These are phyloP conservation scores for Peronospora farinosa DNA, from an alignment of 352 stramenopile genomes.

Conservation along the genomic window DNA sequence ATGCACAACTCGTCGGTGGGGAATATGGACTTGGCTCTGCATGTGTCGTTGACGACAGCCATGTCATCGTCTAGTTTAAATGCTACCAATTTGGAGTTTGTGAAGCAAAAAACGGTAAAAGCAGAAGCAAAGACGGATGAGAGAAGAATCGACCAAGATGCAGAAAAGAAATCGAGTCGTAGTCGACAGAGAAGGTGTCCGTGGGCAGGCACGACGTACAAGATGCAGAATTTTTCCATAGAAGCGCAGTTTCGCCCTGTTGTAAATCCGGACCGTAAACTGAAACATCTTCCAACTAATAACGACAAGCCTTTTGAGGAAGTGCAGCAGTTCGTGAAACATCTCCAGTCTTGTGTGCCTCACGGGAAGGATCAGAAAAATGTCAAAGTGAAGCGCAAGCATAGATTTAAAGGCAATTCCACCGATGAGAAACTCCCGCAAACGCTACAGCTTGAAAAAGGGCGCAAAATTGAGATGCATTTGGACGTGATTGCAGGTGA, in stretches of 20 bases:
- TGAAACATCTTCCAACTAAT: conserved; percentile 31
- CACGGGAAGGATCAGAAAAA: conserved; percentile 28
- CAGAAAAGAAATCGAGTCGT: conserved; percentile 24
- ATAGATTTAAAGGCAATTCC: conserved; percentile 6
- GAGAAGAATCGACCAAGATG: conserved; percentile 20
- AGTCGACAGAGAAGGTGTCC: conserved; percentile 37
- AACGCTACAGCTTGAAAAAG: conserved; percentile 43
- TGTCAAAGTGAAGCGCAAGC: conserved; percentile 9
- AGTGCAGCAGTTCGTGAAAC: conserved; percentile 53
- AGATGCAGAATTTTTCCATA: conserved; percentile 65
- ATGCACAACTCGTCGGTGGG: conserved; percentile 47
- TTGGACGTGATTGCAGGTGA: conserved; percentile 64
- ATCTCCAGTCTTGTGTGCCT: conserved; percentile 37
- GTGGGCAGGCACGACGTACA: conserved; percentile 67
- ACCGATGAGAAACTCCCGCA: conserved; percentile 16
- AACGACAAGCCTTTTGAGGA: conserved; percentile 43
- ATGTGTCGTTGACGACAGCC: conserved; percentile 65
- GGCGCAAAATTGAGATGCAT: conserved; percentile 75
- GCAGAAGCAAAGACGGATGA: conserved; percentile 27
- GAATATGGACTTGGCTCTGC: conserved; percentile 67
- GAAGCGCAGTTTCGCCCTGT: conserved; percentile 48
- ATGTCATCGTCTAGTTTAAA: conserved; percentile 59
- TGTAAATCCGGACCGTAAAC: conserved; percentile 44
- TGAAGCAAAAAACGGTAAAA: conserved; percentile 51
- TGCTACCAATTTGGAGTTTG: conserved; percentile 47